Evolutionary conservation across 306 rosid species (phyloP).

Genomic region (Argentina anserina): DNA sequence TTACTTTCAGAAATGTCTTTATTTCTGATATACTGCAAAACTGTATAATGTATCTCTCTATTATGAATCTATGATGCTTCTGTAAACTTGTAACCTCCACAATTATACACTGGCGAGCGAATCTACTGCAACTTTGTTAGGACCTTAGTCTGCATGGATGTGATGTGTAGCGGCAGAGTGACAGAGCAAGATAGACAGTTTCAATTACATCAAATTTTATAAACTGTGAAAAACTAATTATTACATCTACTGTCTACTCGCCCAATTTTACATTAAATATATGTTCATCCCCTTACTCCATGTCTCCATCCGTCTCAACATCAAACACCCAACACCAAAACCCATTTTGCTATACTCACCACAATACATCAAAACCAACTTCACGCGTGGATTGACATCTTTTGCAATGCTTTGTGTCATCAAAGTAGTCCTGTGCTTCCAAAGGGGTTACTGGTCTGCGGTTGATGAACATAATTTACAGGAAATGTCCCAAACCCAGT

Average conservation of each 20-base stretch:
- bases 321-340: constrained; percentile 37
- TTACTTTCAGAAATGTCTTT: no score
- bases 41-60: no score
- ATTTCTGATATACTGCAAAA: no score
- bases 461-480: constrained; percentile 48
- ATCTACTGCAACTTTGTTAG: no score
- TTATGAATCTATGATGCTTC: no score
- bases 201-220: constrained; percentile 13
- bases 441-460: constrained; percentile 77
- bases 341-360: constrained; percentile 41
- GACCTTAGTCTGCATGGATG: no score
- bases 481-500: constrained; percentile 73
- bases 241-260: constrained; percentile 31
- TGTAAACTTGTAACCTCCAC: no score
- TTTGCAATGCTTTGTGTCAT: constrained; percentile 9
- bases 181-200: not conserved
- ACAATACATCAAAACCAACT: constrained; percentile 48
- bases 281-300: constrained; percentile 29
- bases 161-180: not conserved
- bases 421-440: constrained; percentile 86
- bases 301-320: constrained; percentile 32
- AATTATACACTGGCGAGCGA: no score
- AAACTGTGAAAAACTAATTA: constrained; percentile 38
- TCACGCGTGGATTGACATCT: constrained; percentile 27
- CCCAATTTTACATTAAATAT: constrained; percentile 43